Conservation (phyloP, 148 eudicot species). For the Cornus kousa region DNA sequence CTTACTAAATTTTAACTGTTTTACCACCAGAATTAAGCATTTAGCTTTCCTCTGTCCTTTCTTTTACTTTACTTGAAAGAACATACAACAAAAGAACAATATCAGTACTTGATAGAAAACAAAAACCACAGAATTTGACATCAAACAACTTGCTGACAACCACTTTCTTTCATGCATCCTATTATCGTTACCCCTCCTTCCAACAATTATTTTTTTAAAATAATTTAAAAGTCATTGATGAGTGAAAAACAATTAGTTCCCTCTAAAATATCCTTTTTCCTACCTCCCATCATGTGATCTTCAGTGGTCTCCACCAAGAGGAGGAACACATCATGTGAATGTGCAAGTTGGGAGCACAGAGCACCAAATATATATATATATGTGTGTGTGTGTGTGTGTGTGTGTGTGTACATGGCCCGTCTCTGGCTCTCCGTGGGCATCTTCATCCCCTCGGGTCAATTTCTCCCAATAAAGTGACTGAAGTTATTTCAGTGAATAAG, state of each 20-base stretch:
- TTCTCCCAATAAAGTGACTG: not conserved
- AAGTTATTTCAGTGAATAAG: too few species aligned
- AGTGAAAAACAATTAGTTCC: not conserved
- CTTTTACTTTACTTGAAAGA: too few species aligned
- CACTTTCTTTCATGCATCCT: not conserved
- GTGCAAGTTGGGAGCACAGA: not conserved
- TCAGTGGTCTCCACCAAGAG: conserved; percentile 13
- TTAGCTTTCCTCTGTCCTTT: too few species aligned
- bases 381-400: too few species aligned
- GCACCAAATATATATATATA: not conserved
- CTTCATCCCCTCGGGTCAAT: not conserved
- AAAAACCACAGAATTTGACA: not conserved
- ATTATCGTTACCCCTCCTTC: not conserved
- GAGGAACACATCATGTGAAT: conserved; percentile 19
- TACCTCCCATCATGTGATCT: conserved; percentile 20
- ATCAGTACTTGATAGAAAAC: too few species aligned
- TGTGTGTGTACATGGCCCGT: not conserved
- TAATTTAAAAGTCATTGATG: not conserved
- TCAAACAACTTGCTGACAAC: not conserved
- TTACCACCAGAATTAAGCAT: too few species aligned
- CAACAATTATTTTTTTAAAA: not conserved
- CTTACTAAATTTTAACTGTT: too few species aligned
- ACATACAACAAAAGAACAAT: too few species aligned
- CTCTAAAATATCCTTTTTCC: not conserved
- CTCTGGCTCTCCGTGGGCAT: not conserved